phyloP scores from a whole-genome alignment of 2,329 filamentous ascomycete genomes.

The Colletotrichum acutatum region DNA sequence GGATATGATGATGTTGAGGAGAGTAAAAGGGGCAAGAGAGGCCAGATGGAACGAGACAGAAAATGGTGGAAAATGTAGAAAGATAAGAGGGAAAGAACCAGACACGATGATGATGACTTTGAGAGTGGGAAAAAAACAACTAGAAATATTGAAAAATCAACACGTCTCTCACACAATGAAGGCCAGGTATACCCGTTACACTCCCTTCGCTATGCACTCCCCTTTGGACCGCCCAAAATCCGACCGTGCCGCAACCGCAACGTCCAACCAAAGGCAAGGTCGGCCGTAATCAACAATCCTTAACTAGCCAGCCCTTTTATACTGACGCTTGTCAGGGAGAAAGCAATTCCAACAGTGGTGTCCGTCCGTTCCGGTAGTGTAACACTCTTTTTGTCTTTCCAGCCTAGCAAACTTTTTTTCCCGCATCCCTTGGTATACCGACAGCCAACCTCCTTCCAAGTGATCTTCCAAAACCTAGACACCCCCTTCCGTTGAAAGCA shows the following conservation, averaged over 20 bases:
- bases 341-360: slow-evolving; percentile 43
- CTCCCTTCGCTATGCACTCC: slow-evolving; percentile 56
- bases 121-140: slow-evolving; percentile 20
- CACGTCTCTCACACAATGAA: slow-evolving; percentile 46
- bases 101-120: slow-evolving; percentile 21
- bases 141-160: slow-evolving; percentile 28
- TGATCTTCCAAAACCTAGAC: slow-evolving; percentile 55
- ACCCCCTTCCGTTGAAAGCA: slow-evolving; percentile 52
- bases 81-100: neutral
- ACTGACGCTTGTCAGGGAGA: slow-evolving; percentile 39
- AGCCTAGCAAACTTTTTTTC: slow-evolving; percentile 51
- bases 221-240: slow-evolving; percentile 33
- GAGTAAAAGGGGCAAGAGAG: neutral
- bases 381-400: slow-evolving; percentile 54
- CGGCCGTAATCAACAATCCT: slow-evolving; percentile 34
- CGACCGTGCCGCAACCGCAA: slow-evolving; percentile 44
- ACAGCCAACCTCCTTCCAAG: slow-evolving; percentile 47
- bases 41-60: neutral
- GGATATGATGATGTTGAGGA: neutral
- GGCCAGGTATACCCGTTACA: slow-evolving; percentile 52
- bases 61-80: neutral
- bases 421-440: slow-evolving; percentile 42
- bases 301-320: slow-evolving; percentile 37
- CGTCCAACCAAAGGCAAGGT: slow-evolving; percentile 38
- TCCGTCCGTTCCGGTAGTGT: slow-evolving; percentile 42